Evolutionary conservation across 2,329 filamentous ascomycete species (phyloP).

Genomic region (Colletotrichum sublineola): DNA sequence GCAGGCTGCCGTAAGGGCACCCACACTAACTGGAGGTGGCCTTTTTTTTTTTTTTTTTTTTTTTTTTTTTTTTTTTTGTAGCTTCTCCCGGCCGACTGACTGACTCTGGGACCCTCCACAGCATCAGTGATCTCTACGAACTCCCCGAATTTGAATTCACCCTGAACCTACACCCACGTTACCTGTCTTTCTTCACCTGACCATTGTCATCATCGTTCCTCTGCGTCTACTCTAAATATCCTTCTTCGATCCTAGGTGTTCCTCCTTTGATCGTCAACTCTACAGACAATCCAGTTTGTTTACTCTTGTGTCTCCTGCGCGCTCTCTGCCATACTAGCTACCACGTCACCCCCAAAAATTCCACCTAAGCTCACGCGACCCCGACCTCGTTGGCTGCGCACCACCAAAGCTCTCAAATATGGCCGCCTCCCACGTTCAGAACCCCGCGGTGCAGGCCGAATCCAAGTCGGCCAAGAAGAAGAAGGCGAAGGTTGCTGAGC

Average conservation of each 20-base stretch:
- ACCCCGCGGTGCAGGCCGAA: conserved; percentile 70
- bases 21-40: background rate
- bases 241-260: conserved; percentile 32
- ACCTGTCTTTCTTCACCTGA: conserved; percentile 10
- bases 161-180: conserved; percentile 24
- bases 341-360: conserved; percentile 36
- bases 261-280: conserved; percentile 13
- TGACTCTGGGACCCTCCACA: conserved; percentile 19
- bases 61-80: background rate
- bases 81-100: conserved; percentile 13
- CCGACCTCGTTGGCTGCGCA: conserved; percentile 30
- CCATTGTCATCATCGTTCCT: background rate
- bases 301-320: conserved; percentile 20
- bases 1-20: no score
- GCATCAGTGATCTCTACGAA: conserved; percentile 23
- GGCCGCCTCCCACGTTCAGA: conserved; percentile 74
- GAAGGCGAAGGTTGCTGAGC: conserved; percentile 68
- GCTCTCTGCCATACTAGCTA: conserved; percentile 24
- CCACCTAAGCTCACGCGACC: conserved; percentile 34
- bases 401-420: conserved; percentile 57
- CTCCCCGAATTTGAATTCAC: conserved; percentile 22
- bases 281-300: conserved; percentile 27
- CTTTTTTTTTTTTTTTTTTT: background rate
- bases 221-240: conserved; percentile 16
- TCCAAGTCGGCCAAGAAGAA: conserved; percentile 79